Percentiles rank a stretch among this genome's conserved stretches.
Evolutionary conservation across 2,329 filamentous ascomycete genomes (phyloP).

Genomic region (Paradendryphiella salina): DNA sequence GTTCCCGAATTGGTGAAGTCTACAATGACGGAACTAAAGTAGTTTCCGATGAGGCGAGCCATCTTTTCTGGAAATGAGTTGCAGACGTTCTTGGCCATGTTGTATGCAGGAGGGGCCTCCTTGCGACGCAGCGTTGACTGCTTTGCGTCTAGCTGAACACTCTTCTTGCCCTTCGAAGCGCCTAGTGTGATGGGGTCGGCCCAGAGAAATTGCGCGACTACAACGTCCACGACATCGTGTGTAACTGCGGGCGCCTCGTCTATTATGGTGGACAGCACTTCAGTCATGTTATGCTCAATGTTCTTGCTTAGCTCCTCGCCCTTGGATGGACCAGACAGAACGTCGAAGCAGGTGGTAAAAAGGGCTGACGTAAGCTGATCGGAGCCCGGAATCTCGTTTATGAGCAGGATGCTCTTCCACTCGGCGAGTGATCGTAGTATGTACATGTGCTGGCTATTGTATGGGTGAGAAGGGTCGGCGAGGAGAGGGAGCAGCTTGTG

Average conservation of each 20-base stretch:
- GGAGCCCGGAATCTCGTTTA: slow-evolving; percentile 82
- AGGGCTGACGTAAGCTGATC: slow-evolving; percentile 73
- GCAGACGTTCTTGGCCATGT: slow-evolving; percentile 95
- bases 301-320: slow-evolving; percentile 87
- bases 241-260: slow-evolving; percentile 82
- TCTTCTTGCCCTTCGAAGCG: slow-evolving; percentile 56
- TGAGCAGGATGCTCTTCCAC: slow-evolving; percentile 90
- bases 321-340: slow-evolving; percentile 77
- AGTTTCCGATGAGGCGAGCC: slow-evolving; percentile 90
- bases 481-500: slow-evolving; percentile 81
- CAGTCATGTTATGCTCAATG: slow-evolving; percentile 89
- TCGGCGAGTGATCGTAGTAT: slow-evolving; percentile 86
- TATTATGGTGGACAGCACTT: slow-evolving; percentile 79
- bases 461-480: slow-evolving; percentile 82
- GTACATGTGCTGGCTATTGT: slow-evolving; percentile 91
- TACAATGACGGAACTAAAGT: slow-evolving; percentile 95
- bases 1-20: slow-evolving; percentile 63
- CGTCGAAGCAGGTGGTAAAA: slow-evolving; percentile 90
- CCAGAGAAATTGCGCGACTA: slow-evolving; percentile 93
- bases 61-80: slow-evolving; percentile 89
- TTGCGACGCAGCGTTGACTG: slow-evolving; percentile 85
- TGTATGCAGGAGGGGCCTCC: slow-evolving; percentile 87
- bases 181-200: slow-evolving; percentile 68
- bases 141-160: slow-evolving; percentile 65
- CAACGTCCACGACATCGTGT: slow-evolving; percentile 81